Conservation (phyloP, 352 stramenopile species). For the Phytophthora pini region DNA sequence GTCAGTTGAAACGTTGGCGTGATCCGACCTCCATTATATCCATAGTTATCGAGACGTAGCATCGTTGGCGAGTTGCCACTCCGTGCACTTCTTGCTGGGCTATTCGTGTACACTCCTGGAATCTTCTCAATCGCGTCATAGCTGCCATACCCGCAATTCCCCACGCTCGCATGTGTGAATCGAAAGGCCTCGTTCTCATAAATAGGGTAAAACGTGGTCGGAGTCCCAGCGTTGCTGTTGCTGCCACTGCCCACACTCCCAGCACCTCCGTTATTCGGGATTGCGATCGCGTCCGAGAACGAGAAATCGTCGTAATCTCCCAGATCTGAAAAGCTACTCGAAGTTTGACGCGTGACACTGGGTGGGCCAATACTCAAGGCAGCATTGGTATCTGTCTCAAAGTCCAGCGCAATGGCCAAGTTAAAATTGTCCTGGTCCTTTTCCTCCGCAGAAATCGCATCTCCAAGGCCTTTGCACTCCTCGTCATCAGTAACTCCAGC, state of each 20-base stretch:
- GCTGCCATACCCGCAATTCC: conserved; percentile 51
- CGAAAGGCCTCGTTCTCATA: conserved; percentile 80
- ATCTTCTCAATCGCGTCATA: conserved; percentile 50
- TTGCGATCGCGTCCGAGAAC: conserved; percentile 63
- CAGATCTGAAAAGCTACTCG: conserved; percentile 88
- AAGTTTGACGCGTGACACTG: conserved; percentile 78
- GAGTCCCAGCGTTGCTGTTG: conserved; percentile 45
- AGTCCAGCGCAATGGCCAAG: conserved; percentile 66
- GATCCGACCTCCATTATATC: conserved; percentile 52
- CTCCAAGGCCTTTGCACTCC: conserved; percentile 36
- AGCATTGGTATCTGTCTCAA: conserved; percentile 64
- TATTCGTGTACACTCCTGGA: conserved; percentile 35
- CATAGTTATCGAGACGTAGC: conserved; percentile 41
- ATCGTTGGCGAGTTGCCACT: conserved; percentile 36
- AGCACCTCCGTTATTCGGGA: conserved; percentile 38
- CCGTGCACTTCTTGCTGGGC: conserved; percentile 43
- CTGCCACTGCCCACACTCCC: conserved; percentile 40
- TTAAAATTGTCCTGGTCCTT: conserved; percentile 53
- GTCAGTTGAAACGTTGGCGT: conserved; percentile 69
- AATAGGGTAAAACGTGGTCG: conserved; percentile 79
- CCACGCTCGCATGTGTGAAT: conserved; percentile 63
- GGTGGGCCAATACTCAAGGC: conserved; percentile 39
- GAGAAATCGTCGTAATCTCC: conserved; percentile 88
- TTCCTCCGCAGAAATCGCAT: conserved; percentile 15
- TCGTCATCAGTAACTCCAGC: conserved; percentile 28